Evolutionary conservation across 2,329 filamentous ascomycete species (phyloP).

Genomic region (Fusarium sp.): DNA sequence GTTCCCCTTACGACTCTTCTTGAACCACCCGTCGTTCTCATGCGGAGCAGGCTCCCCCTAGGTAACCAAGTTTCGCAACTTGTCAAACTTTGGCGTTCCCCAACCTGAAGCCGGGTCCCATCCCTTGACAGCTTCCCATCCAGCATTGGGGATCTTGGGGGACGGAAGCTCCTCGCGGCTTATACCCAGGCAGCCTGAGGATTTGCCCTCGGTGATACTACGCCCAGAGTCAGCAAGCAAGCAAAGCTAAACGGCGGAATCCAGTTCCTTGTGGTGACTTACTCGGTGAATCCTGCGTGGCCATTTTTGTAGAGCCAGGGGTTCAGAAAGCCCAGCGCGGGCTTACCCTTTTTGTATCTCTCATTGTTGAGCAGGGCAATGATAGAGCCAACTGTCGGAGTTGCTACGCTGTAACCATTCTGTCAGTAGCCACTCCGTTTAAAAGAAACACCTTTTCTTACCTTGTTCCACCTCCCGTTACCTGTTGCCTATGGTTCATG

Average conservation of each 20-base stretch:
- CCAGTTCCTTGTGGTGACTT: constrained; percentile 16
- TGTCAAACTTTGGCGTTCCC: constrained; percentile 59
- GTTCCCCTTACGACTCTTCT: background rate
- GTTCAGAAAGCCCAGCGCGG: constrained; percentile 69
- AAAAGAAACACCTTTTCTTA: constrained; percentile 13
- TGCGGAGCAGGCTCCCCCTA: constrained; percentile 12
- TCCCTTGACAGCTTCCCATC: constrained; percentile 47
- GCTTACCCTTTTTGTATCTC: constrained; percentile 64
- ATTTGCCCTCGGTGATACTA: constrained; percentile 52
- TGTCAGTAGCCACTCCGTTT: background rate
- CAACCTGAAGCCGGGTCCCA: constrained; percentile 57
- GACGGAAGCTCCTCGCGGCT: constrained; percentile 44
- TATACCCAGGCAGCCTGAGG: constrained; percentile 47
- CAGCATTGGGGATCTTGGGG: constrained; percentile 43
- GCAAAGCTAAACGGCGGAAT: background rate
- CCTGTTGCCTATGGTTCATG: constrained; percentile 46
- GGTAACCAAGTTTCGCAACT: constrained; percentile 41
- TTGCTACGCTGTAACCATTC: constrained; percentile 59
- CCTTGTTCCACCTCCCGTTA: constrained; percentile 50
- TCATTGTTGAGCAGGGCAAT: constrained; percentile 73
- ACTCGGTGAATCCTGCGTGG: constrained; percentile 51
- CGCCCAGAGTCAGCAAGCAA: background rate
- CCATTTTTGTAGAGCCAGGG: constrained; percentile 65
- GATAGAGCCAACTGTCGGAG: constrained; percentile 71
- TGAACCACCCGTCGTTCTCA: background rate